Evolutionary conservation across 768 basidiomycete species (phyloP).

Genomic region (Piloderma croceum): DNA sequence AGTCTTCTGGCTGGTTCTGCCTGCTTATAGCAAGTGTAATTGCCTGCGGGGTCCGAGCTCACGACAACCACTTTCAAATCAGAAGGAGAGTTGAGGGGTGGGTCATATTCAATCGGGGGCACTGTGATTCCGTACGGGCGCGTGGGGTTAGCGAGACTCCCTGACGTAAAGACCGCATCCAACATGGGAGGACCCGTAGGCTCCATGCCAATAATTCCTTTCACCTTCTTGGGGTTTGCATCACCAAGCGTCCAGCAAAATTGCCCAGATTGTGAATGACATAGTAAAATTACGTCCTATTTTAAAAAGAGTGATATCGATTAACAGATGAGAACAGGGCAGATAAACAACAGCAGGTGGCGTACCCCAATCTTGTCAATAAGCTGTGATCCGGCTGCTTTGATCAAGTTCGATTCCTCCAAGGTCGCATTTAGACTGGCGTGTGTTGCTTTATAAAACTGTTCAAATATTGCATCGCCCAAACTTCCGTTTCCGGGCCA

Average conservation of each 20-base stretch:
- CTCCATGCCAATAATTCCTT: slow-evolving; percentile 45
- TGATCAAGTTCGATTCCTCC: slow-evolving; percentile 35
- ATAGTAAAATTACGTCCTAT: slow-evolving; percentile 42
- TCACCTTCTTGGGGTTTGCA: slow-evolving; percentile 37
- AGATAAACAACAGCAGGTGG: too few relatives aligned
- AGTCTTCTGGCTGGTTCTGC: slow-evolving; percentile 36
- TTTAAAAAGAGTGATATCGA: background rate
- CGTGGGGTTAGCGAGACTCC: slow-evolving; percentile 33
- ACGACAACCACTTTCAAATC: slow-evolving; percentile 29
- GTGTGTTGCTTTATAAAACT: slow-evolving; percentile 39
- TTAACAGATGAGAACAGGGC: background rate
- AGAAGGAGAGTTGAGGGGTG: slow-evolving; percentile 34
- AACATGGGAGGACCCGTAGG: slow-evolving; percentile 48
- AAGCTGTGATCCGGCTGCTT: slow-evolving; percentile 35
- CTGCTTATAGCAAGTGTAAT: slow-evolving; percentile 40
- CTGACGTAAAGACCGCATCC: slow-evolving; percentile 10
- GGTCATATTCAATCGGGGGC: slow-evolving; percentile 38
- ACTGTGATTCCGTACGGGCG: slow-evolving; percentile 46
- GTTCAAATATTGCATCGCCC: slow-evolving; percentile 41
- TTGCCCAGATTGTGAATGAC: slow-evolving; percentile 47
- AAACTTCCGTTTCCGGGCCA: slow-evolving; percentile 48
- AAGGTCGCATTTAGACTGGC: slow-evolving; percentile 32
- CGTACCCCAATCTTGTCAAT: slow-evolving; percentile 46
- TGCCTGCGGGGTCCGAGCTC: slow-evolving; percentile 18
- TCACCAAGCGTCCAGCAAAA: slow-evolving; percentile 48